phyloP scores from a whole-genome alignment of 1,284 basidiomycete species.

The Macrocybe sp. region DNA sequence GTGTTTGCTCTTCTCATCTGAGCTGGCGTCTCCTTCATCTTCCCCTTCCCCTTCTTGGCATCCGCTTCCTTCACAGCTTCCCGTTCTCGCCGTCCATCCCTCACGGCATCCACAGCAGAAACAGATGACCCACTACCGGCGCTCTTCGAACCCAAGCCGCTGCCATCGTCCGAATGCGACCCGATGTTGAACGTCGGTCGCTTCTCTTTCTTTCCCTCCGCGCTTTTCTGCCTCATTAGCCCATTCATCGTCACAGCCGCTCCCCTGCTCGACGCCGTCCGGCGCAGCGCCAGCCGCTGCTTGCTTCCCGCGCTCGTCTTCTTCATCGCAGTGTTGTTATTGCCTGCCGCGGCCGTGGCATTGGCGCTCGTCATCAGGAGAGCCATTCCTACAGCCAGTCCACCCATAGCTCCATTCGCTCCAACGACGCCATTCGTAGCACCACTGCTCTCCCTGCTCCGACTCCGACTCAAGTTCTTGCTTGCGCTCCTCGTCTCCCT shows the following conservation, averaged over 20 bases:
- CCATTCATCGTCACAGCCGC: background rate
- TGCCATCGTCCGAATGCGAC: slow-evolving; percentile 41
- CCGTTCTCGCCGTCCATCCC: slow-evolving; percentile 2
- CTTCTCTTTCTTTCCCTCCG: slow-evolving; percentile 19
- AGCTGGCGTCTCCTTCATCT: slow-evolving; percentile 1
- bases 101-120: slow-evolving; percentile 13
- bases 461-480: slow-evolving; percentile 9
- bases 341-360: background rate
- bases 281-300: slow-evolving; percentile 3
- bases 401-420: slow-evolving; percentile 2
- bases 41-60: slow-evolving; percentile 9
- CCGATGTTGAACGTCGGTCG: slow-evolving; percentile 50
- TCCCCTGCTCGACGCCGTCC: slow-evolving; percentile 2
- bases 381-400: slow-evolving; percentile 4
- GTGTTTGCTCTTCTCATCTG: background rate
- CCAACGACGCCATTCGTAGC: too few species aligned
- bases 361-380: slow-evolving; percentile 14
- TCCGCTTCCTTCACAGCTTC: background rate
- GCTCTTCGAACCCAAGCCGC: slow-evolving; percentile 36
- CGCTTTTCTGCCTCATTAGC: slow-evolving; percentile 4
- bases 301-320: slow-evolving; percentile 3
- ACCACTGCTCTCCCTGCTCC: slow-evolving; percentile 5
- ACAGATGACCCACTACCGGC: slow-evolving; percentile 30
- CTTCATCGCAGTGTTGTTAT: background rate
- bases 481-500: background rate